phyloP scores from a whole-genome alignment of 2,329 filamentous ascomycete genomes.

The Corniculantispora saksenae region DNA sequence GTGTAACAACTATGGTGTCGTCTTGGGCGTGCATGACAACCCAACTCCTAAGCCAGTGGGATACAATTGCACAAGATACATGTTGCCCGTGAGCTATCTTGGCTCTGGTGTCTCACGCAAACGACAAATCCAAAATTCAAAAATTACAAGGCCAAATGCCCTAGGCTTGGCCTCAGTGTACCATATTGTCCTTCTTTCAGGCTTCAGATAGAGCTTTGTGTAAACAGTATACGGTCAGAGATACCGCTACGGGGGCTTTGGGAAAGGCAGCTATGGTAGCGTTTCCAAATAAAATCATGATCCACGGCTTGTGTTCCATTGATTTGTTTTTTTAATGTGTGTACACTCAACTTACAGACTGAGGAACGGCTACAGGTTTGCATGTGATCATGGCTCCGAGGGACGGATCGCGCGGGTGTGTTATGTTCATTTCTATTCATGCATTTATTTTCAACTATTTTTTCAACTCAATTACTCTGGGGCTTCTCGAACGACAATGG shows the following conservation, averaged over 20 bases:
- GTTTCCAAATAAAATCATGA: conserved; percentile 31
- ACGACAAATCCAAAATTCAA: neutral
- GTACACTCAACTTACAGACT: neutral
- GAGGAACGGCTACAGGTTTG: too few species aligned
- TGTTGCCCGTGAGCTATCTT: neutral
- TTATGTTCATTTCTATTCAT: neutral
- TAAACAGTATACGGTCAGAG: conserved; percentile 42
- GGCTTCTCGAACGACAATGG: conserved; percentile 34
- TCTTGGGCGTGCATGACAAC: conserved; percentile 12
- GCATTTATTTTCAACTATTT: neutral
- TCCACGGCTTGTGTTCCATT: conserved; percentile 20
- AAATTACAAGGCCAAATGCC: conserved; percentile 2
- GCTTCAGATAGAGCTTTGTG: conserved; percentile 43
- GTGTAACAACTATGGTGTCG: conserved; percentile 2
- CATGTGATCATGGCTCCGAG: neutral
- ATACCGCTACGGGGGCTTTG: conserved; percentile 31
- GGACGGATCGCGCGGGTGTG: neutral
- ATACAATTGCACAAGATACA: neutral
- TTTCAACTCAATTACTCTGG: conserved; percentile 23
- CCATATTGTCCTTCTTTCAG: conserved; percentile 41
- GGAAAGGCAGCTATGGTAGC: conserved; percentile 35
- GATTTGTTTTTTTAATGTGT: neutral
- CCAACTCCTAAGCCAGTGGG: neutral
- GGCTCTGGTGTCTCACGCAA: neutral
- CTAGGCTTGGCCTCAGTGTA: conserved; percentile 36